Evolutionary conservation across 1,284 basidiomycete genomes (phyloP), one percentile per base, ranked within the genome.

Genomic region (Ceratobasidium sp.): DNA sequence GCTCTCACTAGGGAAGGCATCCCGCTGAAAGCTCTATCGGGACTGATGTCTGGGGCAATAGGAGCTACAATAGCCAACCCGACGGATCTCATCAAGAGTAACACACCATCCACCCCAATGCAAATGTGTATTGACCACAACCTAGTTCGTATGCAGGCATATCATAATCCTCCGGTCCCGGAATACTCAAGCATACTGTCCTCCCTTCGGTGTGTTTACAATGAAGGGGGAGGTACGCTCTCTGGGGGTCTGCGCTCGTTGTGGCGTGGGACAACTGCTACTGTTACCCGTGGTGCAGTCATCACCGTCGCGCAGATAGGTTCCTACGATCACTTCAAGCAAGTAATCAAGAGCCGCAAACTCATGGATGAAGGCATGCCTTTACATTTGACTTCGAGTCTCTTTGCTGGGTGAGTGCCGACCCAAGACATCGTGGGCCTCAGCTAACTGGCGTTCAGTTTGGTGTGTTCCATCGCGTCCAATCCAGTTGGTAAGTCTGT

Each of bases 311-410:
- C 77, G 14, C 79, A 80, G 71, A 79, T 80, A 23, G 77, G 77
- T 62, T 77, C 78, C 21, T 80, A 80, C 67, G 79, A 80, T 69
- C 78, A 79, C 72, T 73, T 77, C 49, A 80, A 80, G 72, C 78
- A 80, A 73, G 73, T 69, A 5, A 56, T 79, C 39, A 80, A 79
- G 75, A 71, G 56, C 56, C 72, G 73, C 1, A 76, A 74, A 1
- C 33, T 77, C 16, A 77, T 79, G 77, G 60, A 77, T 57, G 79
- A 80, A 70, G 78, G 78, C 14, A 62, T 79, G 2, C 73, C 73
- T 6, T 68, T 80, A 59, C 79, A 79, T 58, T 71, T 79, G n/a
- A 75, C 76, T 9, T 75, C 77, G 33, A 79, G 78, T 70, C 72
- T 78, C 71, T 76, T 80, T 66, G 79, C 79, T 2, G 78, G 78